Evolutionary conservation across 257 asterid species (phyloP).

Genomic region (Solanum appendiculatum): DNA sequence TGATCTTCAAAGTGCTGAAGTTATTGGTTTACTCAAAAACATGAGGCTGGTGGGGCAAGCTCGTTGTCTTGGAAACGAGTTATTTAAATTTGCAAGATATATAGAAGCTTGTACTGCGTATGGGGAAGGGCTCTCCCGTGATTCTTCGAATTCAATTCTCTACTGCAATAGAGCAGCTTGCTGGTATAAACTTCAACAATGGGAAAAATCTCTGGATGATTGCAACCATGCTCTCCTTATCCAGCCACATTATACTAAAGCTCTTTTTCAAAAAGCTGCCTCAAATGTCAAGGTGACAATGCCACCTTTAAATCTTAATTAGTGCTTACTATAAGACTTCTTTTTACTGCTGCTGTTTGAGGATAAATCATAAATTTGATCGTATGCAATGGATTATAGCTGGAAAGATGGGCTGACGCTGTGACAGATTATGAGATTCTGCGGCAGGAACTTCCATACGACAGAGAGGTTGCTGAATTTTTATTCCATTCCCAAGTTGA

Average conservation of each 20-base stretch:
- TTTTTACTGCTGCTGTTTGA: neutral
- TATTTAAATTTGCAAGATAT: conserved; percentile 64
- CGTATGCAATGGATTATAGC: conserved; percentile 54
- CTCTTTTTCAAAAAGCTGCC: conserved; percentile 65
- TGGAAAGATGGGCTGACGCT: conserved; percentile 82
- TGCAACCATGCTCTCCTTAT: conserved; percentile 63
- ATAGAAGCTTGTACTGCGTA: no score
- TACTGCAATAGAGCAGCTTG: conserved; percentile 83
- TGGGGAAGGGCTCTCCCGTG: conserved; percentile 50
- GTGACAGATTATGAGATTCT: conserved; percentile 72
- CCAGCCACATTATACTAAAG: conserved; percentile 58
- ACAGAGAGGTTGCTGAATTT: conserved; percentile 69
- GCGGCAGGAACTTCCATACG: conserved; percentile 54
- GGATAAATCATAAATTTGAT: conserved; percentile 26
- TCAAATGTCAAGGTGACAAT: conserved; percentile 48
- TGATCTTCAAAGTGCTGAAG: conserved; percentile 39
- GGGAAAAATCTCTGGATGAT: conserved; percentile 60
- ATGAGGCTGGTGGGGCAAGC: conserved; percentile 46
- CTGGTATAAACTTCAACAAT: conserved; percentile 66
- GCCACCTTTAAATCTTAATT: neutral
- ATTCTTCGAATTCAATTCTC: conserved; percentile 50
- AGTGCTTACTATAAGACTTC: neutral
- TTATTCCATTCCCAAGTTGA: conserved; percentile 15
- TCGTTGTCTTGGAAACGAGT: conserved; percentile 64
- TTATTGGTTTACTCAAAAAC: conserved; percentile 31